Conservation (phyloP, 352 stramenopile genomes). For the Phytophthora constricta region DNA sequence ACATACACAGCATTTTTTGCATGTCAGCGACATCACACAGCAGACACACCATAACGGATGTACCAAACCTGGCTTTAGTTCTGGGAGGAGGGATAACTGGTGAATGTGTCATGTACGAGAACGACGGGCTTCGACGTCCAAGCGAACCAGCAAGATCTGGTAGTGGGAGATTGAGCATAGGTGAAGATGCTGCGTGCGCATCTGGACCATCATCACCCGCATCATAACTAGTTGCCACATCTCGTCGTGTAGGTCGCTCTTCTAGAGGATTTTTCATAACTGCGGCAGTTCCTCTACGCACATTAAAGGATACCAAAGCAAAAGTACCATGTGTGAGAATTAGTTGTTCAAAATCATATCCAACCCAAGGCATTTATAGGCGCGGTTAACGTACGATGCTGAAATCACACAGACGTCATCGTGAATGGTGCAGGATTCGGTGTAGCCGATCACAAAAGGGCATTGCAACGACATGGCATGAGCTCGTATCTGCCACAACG, state of each 20-base stretch:
- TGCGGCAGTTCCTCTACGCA: conserved; percentile 70
- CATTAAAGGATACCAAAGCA: no score
- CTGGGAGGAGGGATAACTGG: conserved; percentile 25
- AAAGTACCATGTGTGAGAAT: no score
- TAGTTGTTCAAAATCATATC: no score
- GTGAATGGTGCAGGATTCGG: conserved; percentile 96
- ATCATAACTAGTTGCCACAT: conserved; percentile 53
- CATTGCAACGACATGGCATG: conserved; percentile 97
- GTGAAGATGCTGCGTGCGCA: conserved; percentile 34
- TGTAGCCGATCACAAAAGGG: conserved; percentile 96
- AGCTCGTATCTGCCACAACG: conserved; percentile 82
- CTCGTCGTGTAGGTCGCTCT: conserved; percentile 39
- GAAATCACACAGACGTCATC: conserved; percentile 98
- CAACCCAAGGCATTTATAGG: no score
- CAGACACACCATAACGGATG: background rate
- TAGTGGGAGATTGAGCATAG: conserved; percentile 37
- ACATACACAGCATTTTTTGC: conserved; percentile 2
- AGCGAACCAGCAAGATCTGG: conserved; percentile 46
- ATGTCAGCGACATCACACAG: background rate
- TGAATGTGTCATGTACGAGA: conserved; percentile 40
- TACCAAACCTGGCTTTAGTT: conserved; percentile 40
- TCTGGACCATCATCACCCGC: conserved; percentile 46
- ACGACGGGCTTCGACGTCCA: conserved; percentile 53
- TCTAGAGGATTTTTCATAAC: conserved; percentile 77
- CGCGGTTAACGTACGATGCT: conserved; percentile 73